phyloP scores from a whole-genome alignment of 164 flowering plant species.

The Litsea cubeba region DNA sequence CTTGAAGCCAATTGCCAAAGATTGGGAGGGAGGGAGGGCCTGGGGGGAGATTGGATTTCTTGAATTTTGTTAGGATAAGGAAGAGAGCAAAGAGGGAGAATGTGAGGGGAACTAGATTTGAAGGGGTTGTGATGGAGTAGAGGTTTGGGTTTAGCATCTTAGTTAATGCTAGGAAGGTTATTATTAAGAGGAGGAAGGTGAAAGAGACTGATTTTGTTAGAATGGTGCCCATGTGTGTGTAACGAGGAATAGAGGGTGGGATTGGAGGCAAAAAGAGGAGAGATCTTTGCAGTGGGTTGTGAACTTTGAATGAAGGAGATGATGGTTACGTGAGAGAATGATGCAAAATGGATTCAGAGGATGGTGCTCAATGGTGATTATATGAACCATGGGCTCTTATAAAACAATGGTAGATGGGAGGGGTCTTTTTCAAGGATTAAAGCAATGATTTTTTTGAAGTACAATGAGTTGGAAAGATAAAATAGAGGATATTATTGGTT shows the following conservation, averaged over 20 bases:
- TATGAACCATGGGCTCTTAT: conserved; percentile 9
- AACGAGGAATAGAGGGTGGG: neutral
- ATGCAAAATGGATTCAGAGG: neutral
- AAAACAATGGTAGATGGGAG: conserved; percentile 9
- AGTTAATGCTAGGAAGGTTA: neutral
- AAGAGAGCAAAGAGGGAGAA: conserved; percentile 9
- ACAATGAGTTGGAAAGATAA: no score
- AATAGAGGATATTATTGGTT: no score
- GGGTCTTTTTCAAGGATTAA: neutral
- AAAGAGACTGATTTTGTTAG: neutral
- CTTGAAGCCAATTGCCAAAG: conserved; percentile 76
- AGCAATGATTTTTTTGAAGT: no score
- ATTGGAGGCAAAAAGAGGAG: no score
- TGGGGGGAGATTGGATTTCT: conserved; percentile 43
- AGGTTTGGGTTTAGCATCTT: conserved; percentile 3
- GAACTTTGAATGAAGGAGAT: neutral
- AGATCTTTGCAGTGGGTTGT: no score
- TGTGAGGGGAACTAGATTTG: neutral
- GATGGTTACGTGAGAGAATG: neutral
- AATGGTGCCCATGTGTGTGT: neutral
- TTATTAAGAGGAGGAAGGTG: neutral
- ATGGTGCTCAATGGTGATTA: conserved; percentile 5
- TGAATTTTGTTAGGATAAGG: conserved; percentile 8
- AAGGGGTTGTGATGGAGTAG: conserved; percentile 1
- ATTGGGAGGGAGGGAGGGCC: conserved; percentile 48